These are phyloP conservation scores for Monascus purpureus DNA, from an alignment of 495 filamentous ascomycete genomes.

Conservation along the genomic window DNA sequence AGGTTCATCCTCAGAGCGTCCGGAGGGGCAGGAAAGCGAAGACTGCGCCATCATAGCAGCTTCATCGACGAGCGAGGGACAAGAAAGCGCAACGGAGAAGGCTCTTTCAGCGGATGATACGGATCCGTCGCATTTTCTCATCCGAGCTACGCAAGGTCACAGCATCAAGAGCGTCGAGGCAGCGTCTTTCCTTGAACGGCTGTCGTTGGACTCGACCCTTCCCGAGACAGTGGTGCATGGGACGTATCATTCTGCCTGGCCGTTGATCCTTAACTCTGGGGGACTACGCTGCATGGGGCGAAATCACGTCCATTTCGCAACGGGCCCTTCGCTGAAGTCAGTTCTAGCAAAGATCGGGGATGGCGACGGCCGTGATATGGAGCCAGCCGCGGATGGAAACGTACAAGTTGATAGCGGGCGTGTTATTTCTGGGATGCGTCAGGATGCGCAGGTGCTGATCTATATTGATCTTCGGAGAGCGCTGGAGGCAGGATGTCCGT, in stretches of 20 bases:
- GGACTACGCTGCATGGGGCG: constrained; percentile 68
- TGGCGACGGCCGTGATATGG: not conserved
- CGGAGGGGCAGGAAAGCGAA: not conserved
- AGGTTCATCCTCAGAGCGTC: not conserved
- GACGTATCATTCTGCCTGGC: constrained; percentile 68
- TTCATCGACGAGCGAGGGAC: constrained; percentile 2
- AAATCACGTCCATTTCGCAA: constrained; percentile 79
- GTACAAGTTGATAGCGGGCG: constrained; percentile 8
- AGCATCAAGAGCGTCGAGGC: constrained; percentile 46
- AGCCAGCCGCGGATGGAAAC: not conserved
- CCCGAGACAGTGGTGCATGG: constrained; percentile 69
- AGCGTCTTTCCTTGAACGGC: constrained; percentile 49
- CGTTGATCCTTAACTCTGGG: constrained; percentile 52
- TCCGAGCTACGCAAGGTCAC: constrained; percentile 93
- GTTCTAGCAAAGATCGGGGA: constrained; percentile 12
- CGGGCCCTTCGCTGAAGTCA: constrained; percentile 40
- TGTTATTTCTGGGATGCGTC: constrained; percentile 79
- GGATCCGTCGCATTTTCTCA: constrained; percentile 57
- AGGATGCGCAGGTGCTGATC: constrained; percentile 62
- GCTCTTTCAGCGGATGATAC: constrained; percentile 16
- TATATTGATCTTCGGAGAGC: constrained; percentile 62
- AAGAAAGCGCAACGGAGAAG: constrained; percentile 17
- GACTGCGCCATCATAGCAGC: not conserved
- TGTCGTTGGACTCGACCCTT: constrained; percentile 39
- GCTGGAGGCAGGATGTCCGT: constrained; percentile 50